A percentile compares a stretch with the other conserved stretches of the same genome.
These are phyloP conservation scores for Chlamydomonas urium DNA, from an alignment of 139 green algal species.

Conservation along the genomic window DNA sequence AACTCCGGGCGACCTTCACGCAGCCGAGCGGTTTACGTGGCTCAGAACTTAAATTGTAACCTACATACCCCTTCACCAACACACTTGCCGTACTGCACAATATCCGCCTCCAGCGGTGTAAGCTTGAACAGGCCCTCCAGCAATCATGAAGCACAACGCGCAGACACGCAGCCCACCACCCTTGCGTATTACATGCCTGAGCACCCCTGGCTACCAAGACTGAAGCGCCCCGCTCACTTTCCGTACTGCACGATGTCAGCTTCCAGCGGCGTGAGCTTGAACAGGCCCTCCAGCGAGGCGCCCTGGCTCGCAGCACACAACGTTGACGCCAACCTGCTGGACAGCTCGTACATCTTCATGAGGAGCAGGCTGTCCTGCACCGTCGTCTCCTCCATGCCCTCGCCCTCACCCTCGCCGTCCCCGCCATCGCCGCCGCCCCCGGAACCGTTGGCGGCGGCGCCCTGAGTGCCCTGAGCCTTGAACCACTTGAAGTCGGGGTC, in stretches of 20 bases:
- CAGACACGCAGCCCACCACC: no score
- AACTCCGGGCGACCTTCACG: no score
- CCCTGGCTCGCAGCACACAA: background rate
- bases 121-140: no score
- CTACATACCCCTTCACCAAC: no score
- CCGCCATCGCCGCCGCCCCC: no score
- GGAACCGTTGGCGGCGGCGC: background rate
- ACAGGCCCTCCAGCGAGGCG: background rate
- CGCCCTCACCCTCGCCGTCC: background rate
- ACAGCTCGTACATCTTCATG: background rate
- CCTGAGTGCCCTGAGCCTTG: background rate
- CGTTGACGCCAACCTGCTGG: background rate
- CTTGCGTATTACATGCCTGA: no score
- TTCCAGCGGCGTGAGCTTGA: conserved; percentile 11
- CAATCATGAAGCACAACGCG: no score
- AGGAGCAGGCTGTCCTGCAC: background rate
- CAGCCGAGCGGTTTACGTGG: no score
- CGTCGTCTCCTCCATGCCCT: background rate
- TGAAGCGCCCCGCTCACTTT: background rate
- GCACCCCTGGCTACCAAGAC: background rate
- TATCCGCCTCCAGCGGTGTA: no score
- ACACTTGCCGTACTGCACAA: no score
- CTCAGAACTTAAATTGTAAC: no score
- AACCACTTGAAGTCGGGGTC: background rate
- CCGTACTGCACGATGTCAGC: background rate